Conservation (phyloP, 495 filamentous ascomycete species). For the Aspergillus kassunensis region DNA sequence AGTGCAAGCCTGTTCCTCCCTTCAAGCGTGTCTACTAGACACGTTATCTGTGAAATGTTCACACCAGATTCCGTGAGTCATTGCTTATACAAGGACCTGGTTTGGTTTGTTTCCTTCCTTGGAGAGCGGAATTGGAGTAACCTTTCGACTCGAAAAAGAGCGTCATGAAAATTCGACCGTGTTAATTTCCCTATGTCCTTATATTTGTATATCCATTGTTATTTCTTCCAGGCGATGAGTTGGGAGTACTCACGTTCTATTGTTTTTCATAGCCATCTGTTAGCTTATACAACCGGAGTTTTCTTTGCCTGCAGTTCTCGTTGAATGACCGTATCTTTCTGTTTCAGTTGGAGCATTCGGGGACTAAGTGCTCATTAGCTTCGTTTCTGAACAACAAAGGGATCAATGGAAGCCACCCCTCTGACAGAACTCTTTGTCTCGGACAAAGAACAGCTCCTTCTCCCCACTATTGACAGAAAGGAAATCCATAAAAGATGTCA, state of each 20-base stretch:
- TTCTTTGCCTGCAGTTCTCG: conserved; percentile 12
- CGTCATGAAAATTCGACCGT: conserved; percentile 40
- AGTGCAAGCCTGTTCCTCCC: conserved; percentile 84
- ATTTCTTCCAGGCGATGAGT: conserved; percentile 41
- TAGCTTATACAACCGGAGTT: conserved; percentile 31
- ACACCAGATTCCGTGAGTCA: conserved; percentile 1
- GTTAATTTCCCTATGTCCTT: conserved; percentile 37
- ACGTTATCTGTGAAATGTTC: conserved; percentile 2
- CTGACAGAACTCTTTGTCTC: not conserved
- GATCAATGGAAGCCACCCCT: not conserved
- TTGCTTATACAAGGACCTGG: conserved; percentile 6
- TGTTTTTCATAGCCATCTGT: conserved; percentile 40
- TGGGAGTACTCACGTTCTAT: conserved; percentile 41
- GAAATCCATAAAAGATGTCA: not conserved
- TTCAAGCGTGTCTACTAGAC: conserved; percentile 80
- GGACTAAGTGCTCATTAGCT: not conserved
- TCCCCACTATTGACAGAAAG: not conserved
- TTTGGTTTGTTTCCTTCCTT: conserved; percentile 1
- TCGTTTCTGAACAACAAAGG: not conserved
- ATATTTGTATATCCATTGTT: conserved; percentile 47
- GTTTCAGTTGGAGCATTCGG: not conserved
- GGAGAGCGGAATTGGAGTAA: conserved; percentile 5
- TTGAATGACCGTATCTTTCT: not conserved
- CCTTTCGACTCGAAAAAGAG: conserved; percentile 16
- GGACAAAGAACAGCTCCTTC: not conserved